Evolutionary conservation across 371 early-diverging fungal genomes (phyloP).

Genomic region (Actinomortierella ambigua): DNA sequence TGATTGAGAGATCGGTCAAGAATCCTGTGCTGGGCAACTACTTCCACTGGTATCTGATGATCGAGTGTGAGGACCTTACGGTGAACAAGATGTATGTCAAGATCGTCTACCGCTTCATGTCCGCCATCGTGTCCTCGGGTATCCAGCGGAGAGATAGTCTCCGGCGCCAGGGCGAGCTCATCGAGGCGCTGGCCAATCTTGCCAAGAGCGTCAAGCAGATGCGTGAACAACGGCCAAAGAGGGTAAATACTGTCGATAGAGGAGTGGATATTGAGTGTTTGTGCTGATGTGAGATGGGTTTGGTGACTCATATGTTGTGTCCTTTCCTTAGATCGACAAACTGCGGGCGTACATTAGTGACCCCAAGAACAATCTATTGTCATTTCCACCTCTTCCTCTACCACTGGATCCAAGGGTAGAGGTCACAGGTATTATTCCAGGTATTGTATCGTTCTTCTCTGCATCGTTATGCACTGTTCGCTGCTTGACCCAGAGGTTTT

Average conservation of each 20-base stretch:
- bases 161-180: conserved; percentile 82
- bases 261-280: neutral
- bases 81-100: conserved; percentile 87
- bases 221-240: conserved; percentile 85
- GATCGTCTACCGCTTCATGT: conserved; percentile 80
- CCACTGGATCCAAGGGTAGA: conserved; percentile 88
- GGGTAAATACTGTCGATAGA: conserved; percentile 50
- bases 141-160: conserved; percentile 72
- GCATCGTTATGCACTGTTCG: too few species aligned
- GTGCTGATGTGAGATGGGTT: neutral
- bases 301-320: neutral
- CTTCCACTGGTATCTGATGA: conserved; percentile 96
- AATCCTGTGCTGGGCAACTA: conserved; percentile 88
- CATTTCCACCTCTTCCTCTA: conserved; percentile 80
- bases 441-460: too few species aligned
- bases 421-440: conserved; percentile 85
- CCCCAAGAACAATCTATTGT: conserved; percentile 75
- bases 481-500: too few species aligned
- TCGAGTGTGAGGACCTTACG: conserved; percentile 74
- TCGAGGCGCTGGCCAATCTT: conserved; percentile 73
- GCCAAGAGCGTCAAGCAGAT: conserved; percentile 71
- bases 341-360: conserved; percentile 77
- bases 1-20: conserved; percentile 81
- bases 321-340: conserved; percentile 70
- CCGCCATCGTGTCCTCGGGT: conserved; percentile 72